These are phyloP conservation scores for Blastobotrys raffinosifermentans DNA, from an alignment of 1,139 yeast genomes.

Conservation along the genomic window DNA sequence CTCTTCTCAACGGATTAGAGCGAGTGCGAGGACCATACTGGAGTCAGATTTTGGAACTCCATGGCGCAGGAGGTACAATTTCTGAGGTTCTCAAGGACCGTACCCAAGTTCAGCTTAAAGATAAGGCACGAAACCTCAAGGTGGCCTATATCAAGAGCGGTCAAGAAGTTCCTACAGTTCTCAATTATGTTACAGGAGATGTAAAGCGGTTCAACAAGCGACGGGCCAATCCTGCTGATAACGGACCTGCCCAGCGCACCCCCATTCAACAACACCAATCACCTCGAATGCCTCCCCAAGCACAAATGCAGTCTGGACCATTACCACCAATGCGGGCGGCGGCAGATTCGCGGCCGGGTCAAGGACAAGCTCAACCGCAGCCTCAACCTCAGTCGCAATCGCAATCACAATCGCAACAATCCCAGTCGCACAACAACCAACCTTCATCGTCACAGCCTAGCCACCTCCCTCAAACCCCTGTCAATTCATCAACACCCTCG, in stretches of 20 bases:
- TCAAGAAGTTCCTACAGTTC: slow-evolving; percentile 63
- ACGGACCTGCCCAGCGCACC: background rate
- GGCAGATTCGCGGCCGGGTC: too few species aligned
- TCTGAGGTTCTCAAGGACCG: slow-evolving; percentile 81
- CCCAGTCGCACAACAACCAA: too few species aligned
- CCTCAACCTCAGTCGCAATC: too few species aligned
- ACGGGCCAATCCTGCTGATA: background rate
- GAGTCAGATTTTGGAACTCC: slow-evolving; percentile 79
- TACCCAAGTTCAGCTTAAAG: slow-evolving; percentile 86
- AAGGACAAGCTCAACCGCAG: too few species aligned
- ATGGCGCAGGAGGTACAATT: slow-evolving; percentile 88
- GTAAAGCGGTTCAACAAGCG: slow-evolving; percentile 45
- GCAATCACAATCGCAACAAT: too few species aligned
- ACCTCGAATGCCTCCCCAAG: background rate
- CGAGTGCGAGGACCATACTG: slow-evolving; percentile 80
- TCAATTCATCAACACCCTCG: too few species aligned
- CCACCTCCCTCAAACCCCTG: too few species aligned
- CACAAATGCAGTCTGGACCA: too few species aligned
- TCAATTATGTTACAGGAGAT: slow-evolving; percentile 82
- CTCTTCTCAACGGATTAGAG: slow-evolving; percentile 74
- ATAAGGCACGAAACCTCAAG: slow-evolving; percentile 94
- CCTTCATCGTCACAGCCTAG: too few species aligned
- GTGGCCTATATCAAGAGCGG: slow-evolving; percentile 63
- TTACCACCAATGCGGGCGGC: too few species aligned
- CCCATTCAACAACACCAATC: background rate